Evolutionary conservation across 768 basidiomycete species (phyloP), one percentile per base, ranked within the genome.

Genomic region (Boletus coccyginus): DNA sequence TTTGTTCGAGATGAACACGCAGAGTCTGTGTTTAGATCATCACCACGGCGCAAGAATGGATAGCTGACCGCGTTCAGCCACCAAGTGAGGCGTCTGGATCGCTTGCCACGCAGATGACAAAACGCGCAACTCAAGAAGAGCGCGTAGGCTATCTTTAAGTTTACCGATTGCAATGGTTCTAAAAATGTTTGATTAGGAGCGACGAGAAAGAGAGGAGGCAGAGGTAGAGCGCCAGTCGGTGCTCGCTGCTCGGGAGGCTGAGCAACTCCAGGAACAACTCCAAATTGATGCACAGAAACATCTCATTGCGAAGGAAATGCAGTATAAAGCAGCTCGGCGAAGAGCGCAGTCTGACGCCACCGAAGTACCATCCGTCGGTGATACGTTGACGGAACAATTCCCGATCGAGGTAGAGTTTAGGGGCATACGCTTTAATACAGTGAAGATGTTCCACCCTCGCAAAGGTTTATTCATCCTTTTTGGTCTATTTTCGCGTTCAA

Each of bases 41-140:
- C 45, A 84, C 77, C 7, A 80, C 83, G 43, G 79, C 80, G 46
- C 85, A 90, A 69, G 88, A 90, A 36, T 92, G 88, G 90, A 74
- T 92, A 46, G 71, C 74, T 16, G 73, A 73, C 27, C 79, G 86
- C 56, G 74, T 89, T 45, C 72, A 73, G 21, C 85, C 84, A 1
- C 78, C 80, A 3, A 74, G 76, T 8, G 86, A 90, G 68, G 79
- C 77, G 9, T 74, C 77, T 13, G 87, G 86, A 16, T 93, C 92
- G 0, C 78, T 94, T 5, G 91, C 91, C 12, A 76, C 82, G 6
- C 81, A 92, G 68, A 92, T 93, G 92, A 86, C 77, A 45, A 81
- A 79, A 59, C 81, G 92, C 32, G 89, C 89, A 0, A 72, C 76
- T 58, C 86, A 89, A 48, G 84, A 87, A 68, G 85, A 90, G 63